These are phyloP conservation scores for Cyclocybe cylindracea DNA, from an alignment of 768 basidiomycete species.

Conservation along the genomic window DNA sequence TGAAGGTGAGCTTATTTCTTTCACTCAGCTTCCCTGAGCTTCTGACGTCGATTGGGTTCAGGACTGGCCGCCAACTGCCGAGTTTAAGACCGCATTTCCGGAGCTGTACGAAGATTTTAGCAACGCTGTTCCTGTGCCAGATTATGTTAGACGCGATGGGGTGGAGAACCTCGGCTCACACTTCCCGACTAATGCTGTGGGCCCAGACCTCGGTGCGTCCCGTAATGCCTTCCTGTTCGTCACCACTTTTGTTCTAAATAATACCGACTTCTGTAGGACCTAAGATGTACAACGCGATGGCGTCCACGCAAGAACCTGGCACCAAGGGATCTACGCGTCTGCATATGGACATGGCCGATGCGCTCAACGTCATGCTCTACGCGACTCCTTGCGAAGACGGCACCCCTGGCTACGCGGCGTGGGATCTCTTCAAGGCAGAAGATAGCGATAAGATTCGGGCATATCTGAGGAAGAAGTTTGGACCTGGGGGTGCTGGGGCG, in stretches of 20 bases:
- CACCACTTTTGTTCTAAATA: background rate
- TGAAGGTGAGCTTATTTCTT: slow-evolving; percentile 54
- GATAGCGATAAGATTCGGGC: slow-evolving; percentile 77
- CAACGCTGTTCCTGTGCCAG: slow-evolving; percentile 80
- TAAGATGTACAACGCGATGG: slow-evolving; percentile 94
- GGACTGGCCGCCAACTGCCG: slow-evolving; percentile 92
- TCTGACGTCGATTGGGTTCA: slow-evolving; percentile 26
- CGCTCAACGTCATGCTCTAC: slow-evolving; percentile 88
- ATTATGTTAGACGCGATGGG: slow-evolving; percentile 90
- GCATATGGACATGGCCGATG: slow-evolving; percentile 96
- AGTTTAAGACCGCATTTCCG: slow-evolving; percentile 84
- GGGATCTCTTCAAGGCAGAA: slow-evolving; percentile 87
- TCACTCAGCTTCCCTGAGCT: background rate
- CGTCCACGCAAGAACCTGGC: slow-evolving; percentile 61
- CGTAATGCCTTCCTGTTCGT: slow-evolving; percentile 9
- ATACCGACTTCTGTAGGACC: slow-evolving; percentile 54
- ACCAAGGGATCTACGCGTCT: slow-evolving; percentile 85
- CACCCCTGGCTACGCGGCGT: slow-evolving; percentile 79
- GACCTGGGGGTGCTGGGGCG: slow-evolving; percentile 18
- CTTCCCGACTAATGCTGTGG: slow-evolving; percentile 77
- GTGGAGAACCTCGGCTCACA: slow-evolving; percentile 87
- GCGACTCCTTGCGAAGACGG: slow-evolving; percentile 59
- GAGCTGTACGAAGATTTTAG: slow-evolving; percentile 86
- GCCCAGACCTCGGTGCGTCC: slow-evolving; percentile 74
- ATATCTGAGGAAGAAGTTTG: slow-evolving; percentile 70